Percentiles rank a stretch among this genome's conserved stretches.
phyloP scores from a whole-genome alignment of 768 basidiomycete genomes.

The Rhizopogon sp. region DNA sequence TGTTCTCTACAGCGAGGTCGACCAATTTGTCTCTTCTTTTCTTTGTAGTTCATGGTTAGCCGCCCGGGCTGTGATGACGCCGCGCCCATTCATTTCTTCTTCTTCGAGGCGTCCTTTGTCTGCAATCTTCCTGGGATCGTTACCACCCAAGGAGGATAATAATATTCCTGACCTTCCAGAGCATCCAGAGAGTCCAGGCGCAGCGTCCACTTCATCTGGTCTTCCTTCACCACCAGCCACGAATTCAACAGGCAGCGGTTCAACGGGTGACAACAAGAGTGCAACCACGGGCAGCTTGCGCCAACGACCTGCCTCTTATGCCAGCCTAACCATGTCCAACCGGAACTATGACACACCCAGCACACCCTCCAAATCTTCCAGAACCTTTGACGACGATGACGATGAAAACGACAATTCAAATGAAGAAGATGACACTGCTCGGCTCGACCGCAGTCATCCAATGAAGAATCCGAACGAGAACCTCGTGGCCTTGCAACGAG shows the following conservation, averaged over 20 bases:
- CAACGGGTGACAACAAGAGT: slow-evolving; percentile 56
- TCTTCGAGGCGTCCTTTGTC: slow-evolving; percentile 53
- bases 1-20: slow-evolving; percentile 16
- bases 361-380: slow-evolving; percentile 20
- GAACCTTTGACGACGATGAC: slow-evolving; percentile 37
- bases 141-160: slow-evolving; percentile 32
- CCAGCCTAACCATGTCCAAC: slow-evolving; percentile 34
- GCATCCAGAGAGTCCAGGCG: slow-evolving; percentile 56
- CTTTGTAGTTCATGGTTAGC: slow-evolving; percentile 23
- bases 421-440: slow-evolving; percentile 63
- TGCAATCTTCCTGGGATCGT: slow-evolving; percentile 52
- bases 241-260: slow-evolving; percentile 80
- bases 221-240: slow-evolving; percentile 82
- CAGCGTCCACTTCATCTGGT: slow-evolving; percentile 52
- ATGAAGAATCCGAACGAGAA: slow-evolving; percentile 46
- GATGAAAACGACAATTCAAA: slow-evolving; percentile 44
- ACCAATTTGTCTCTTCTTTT: slow-evolving; percentile 4
- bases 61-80: slow-evolving; percentile 38
- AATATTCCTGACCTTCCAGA: slow-evolving; percentile 66
- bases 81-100: slow-evolving; percentile 37
- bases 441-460: slow-evolving; percentile 34
- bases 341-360: slow-evolving; percentile 33
- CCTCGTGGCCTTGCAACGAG: slow-evolving; percentile 56
- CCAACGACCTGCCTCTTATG: slow-evolving; percentile 25
- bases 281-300: slow-evolving; percentile 36